These are phyloP conservation scores for Ophiorrhiza pumila DNA, from an alignment of 257 asterid species.

Conservation along the genomic window DNA sequence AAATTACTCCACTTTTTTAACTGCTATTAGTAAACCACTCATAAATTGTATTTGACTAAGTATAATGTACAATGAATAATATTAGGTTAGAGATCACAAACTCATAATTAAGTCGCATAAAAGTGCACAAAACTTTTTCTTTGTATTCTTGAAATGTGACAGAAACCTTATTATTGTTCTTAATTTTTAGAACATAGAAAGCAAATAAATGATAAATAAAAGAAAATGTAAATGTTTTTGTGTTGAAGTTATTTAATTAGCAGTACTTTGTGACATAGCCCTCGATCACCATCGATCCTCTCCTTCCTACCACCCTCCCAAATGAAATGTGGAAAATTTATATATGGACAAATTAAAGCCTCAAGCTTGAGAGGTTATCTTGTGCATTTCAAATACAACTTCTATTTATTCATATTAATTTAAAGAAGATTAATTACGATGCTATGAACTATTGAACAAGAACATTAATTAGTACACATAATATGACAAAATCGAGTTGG, in stretches of 20 bases:
- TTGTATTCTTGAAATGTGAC: neutral
- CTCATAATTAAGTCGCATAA: too few species aligned
- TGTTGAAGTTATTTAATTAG: neutral
- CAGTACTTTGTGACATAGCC: neutral
- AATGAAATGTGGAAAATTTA: neutral
- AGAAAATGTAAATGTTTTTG: neutral
- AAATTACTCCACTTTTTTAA: too few species aligned
- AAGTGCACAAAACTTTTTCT: too few species aligned
- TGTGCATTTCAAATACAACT: neutral
- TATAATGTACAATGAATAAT: too few species aligned
- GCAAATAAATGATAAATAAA: neutral
- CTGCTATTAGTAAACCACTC: too few species aligned
- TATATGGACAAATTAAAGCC: neutral
- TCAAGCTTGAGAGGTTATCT: neutral
- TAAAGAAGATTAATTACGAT: too few species aligned
- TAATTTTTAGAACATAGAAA: neutral
- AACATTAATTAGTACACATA: too few species aligned
- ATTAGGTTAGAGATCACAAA: too few species aligned
- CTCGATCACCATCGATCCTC: neutral
- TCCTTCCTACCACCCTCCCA: neutral
- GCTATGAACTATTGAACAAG: too few species aligned
- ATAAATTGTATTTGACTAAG: too few species aligned
- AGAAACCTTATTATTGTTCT: neutral
- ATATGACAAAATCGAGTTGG: too few species aligned
- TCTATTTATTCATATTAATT: too few species aligned